Evolutionary conservation across 331 rosid species (phyloP), one percentile per base, ranked within the genome.

Genomic region (Rhamnella rubrinervis): DNA sequence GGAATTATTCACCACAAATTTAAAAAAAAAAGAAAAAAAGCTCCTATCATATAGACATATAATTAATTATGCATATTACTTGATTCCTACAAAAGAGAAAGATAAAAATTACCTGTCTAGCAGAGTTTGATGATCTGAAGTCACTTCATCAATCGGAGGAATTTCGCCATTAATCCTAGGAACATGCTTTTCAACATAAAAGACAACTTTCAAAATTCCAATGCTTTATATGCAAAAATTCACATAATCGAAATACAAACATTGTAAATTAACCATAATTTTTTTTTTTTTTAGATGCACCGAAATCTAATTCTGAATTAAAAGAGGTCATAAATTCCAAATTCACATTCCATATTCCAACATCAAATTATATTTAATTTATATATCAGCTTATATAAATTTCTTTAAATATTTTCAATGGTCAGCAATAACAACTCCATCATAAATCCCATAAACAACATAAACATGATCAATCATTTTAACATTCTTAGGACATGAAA

Each of bases 121-220:
- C 74, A 91, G 93, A 76, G 96, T 86, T 77, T 91, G 93, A 82
- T 91, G 96, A 79, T 91, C 96, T 41, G 97, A 88, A 64, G 96
- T 87, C 37, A 86, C 97, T 83, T 86, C 86, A 63, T 91, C 97
- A 70, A 70, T 72, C 59, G 97, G 88, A 59, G 97, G 97, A 85
- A 91, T 91, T 75, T 88, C 96, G 61, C 97, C 96, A 62, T 91
- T 91, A 73, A 88, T 91, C 77, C 84, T 86, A n/a, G 97, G 97
- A 81, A 91, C 85, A 80, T 88, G 97, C 97, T 91, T 81, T 63
- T 53, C 77, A 40, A 40, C 19, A 61, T 38, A 41, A 55, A 50
- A 10, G 55, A 37, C 49, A 67, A 64, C 4, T 19, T 59, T 66
- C 41, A 59, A 59, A 57, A n/a, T 35, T 68, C 20, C 46, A 66